Evolutionary conservation across 2,329 filamentous ascomycete genomes (phyloP), one percentile per base, ranked within the genome.

Genomic region (Spiromastix sp.): DNA sequence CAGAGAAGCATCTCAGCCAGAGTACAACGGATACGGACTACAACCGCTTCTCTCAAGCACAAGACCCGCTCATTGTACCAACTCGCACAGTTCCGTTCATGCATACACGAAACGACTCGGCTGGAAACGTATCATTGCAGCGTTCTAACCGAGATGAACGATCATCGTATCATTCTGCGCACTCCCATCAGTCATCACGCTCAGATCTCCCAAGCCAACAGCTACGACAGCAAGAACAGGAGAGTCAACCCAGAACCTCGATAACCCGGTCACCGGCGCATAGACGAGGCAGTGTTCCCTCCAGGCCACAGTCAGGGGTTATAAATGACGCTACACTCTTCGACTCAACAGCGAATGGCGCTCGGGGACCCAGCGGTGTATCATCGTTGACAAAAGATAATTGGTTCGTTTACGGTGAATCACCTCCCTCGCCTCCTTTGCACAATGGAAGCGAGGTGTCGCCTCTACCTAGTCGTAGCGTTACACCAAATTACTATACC

Each of bases 71-170:
- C 25, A 62, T 67, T 21, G 57, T 55, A 3, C 43, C 59, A 39
- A 57, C 60, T 36, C 58, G 63, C 1, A 72, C 71, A 1, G 68
- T 94, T 32, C 79, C 86, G 0, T 95, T 93, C 57, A 74, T 83
- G 59, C 79, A 91, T 52, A 93, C 83, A 0, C 75, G 86, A 21
- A 69, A 66, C 11, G 65, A 72, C 30, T 84, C 78, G 2, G 69
- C 72, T 8, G 70, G 72, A 20, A 76, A 73, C 3, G 58, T 69
- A 31, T 62, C 61, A 16, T 72, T 68, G 41, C 70, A 66, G 10
- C 60, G 61, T 6, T 66, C 68, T 9, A 42, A 63, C 50, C 4
- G 20, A 27, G 63, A 63, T 15, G 60, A 66, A 12, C 58, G 59
- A 11, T 56, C 69, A 11, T 56, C 68, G 7, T 71, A 72, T 39